Conservation (phyloP, 2,329 filamentous ascomycete species). For the Colletotrichum sp. region DNA sequence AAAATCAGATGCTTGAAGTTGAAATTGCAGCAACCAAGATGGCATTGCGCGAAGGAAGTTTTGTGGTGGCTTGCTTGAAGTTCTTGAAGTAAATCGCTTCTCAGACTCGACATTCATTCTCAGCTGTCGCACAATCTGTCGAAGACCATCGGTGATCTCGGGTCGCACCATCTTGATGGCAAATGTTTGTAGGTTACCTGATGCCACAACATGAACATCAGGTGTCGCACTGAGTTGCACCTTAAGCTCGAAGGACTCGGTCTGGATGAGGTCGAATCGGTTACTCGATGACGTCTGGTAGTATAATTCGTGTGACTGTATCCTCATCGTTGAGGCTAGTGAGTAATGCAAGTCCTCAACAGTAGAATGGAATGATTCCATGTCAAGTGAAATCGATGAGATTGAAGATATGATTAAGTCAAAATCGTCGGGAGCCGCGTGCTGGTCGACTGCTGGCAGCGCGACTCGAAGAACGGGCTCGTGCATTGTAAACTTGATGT, state of each 20-base stretch:
- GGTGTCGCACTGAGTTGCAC: conserved; percentile 84
- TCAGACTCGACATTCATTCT: conserved; percentile 72
- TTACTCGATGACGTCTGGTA: conserved; percentile 87
- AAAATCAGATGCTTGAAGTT: conserved; percentile 86
- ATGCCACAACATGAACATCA: conserved; percentile 81
- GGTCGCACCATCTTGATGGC: conserved; percentile 88
- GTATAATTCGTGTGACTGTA: conserved; percentile 89
- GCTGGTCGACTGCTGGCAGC: conserved; percentile 76
- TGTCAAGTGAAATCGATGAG: conserved; percentile 89
- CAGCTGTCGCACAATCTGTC: conserved; percentile 88
- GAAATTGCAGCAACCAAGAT: conserved; percentile 82
- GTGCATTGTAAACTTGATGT: conserved; percentile 93
- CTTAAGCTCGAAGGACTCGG: conserved; percentile 87
- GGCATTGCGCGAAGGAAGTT: conserved; percentile 83
- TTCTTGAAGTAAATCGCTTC: conserved; percentile 55
- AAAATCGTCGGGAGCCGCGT: conserved; percentile 76
- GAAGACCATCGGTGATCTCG: conserved; percentile 90
- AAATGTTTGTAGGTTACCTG: conserved; percentile 83
- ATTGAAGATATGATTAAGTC: conserved; percentile 95
- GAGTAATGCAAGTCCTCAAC: conserved; percentile 87
- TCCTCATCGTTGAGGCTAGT: conserved; percentile 78
- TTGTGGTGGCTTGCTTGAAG: conserved; percentile 49
- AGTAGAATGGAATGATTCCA: conserved; percentile 93
- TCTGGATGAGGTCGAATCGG: conserved; percentile 86
- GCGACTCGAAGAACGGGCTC: conserved; percentile 93